Percentiles rank a stretch among this genome's conserved stretches.
phyloP scores from a whole-genome alignment of 2,329 filamentous ascomycete species.

The Colletotrichum destructivum region DNA sequence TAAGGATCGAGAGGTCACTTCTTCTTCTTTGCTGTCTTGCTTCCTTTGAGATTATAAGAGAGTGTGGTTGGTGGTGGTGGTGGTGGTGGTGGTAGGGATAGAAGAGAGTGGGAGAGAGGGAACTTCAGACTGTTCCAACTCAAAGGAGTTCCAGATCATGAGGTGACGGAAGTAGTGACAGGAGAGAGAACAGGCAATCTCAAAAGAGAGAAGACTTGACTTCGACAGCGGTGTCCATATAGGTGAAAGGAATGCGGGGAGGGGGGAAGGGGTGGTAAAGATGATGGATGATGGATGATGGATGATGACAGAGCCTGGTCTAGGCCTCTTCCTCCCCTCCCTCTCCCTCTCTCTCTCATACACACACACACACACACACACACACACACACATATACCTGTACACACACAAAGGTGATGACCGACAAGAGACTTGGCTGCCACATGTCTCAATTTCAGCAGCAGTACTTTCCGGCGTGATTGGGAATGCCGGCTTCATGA shows the following conservation, averaged over 20 bases:
- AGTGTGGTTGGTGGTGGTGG: constrained; percentile 16
- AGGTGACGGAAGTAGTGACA: not conserved
- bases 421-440: constrained; percentile 12
- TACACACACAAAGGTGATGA: not conserved
- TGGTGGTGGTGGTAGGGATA: not conserved
- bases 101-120: constrained; percentile 4
- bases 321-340: not conserved
- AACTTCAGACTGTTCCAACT: constrained; percentile 31
- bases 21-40: not conserved
- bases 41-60: constrained; percentile 19
- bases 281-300: no score
- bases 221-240: constrained; percentile 19
- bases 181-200: not conserved
- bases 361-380: no score
- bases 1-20: constrained; percentile 21
- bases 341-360: no score
- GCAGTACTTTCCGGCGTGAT: constrained; percentile 3
- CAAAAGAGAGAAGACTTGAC: not conserved
- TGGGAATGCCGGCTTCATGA: constrained; percentile 24
- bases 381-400: no score
- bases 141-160: constrained; percentile 2
- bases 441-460: constrained; percentile 23
- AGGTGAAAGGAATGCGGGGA: not conserved
- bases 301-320: not conserved
- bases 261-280: no score